phyloP scores from a whole-genome alignment of 2,329 filamentous ascomycete species.

The Paramyrothecium sp. region DNA sequence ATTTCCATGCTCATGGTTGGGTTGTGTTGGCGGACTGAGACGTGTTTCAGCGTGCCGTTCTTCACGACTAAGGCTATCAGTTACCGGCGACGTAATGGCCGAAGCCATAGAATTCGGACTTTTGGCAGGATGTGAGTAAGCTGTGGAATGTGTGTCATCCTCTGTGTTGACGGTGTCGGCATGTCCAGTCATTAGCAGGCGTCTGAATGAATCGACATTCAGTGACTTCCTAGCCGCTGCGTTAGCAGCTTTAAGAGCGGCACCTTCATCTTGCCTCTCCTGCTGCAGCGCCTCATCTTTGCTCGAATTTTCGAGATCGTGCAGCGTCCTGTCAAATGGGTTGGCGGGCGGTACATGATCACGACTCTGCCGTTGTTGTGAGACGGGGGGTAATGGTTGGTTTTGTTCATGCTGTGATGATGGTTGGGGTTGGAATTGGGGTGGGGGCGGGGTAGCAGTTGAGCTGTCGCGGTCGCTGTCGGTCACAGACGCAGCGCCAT shows the following conservation, averaged over 20 bases:
- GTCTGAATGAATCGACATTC: slow-evolving; percentile 77
- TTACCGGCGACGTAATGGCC: too few relatives aligned
- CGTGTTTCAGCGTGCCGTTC: neutral
- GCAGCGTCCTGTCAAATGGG: slow-evolving; percentile 55
- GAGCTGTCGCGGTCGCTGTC: slow-evolving; percentile 24
- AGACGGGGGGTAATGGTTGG: neutral
- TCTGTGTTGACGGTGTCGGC: slow-evolving; percentile 28
- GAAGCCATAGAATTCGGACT: too few relatives aligned
- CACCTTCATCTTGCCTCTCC: slow-evolving; percentile 27
- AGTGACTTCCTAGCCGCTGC: slow-evolving; percentile 44
- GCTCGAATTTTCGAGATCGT: slow-evolving; percentile 43
- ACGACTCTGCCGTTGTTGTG: neutral
- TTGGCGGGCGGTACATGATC: slow-evolving; percentile 21
- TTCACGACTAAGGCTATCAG: neutral
- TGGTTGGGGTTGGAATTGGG: slow-evolving; percentile 6
- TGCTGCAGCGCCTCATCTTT: slow-evolving; percentile 28
- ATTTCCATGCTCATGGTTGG: neutral
- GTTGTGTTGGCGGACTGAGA: neutral
- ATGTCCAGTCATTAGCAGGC: slow-evolving; percentile 73
- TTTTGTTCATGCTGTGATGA: neutral
- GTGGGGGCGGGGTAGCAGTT: slow-evolving; percentile 19
- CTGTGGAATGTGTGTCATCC: neutral
- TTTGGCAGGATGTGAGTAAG: too few relatives aligned
- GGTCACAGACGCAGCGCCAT: slow-evolving; percentile 19
- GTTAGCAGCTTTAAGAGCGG: slow-evolving; percentile 28